phyloP scores from a whole-genome alignment of 306 rosid genomes.

The Benincasa hispida region DNA sequence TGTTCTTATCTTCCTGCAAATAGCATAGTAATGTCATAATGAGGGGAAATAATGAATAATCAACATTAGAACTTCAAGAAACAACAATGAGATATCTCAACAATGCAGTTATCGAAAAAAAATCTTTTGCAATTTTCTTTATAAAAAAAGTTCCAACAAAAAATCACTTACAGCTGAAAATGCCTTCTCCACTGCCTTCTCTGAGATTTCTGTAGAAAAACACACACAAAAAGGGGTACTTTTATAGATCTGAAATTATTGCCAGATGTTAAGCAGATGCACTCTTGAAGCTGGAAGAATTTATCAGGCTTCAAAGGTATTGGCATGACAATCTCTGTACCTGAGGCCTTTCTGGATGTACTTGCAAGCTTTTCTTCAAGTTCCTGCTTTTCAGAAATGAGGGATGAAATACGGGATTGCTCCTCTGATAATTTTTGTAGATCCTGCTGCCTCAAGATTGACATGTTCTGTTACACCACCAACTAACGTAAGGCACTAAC shows the following conservation, averaged over 20 bases:
- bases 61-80: neutral
- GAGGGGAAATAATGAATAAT: neutral
- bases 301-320: neutral
- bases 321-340: constrained; percentile 16
- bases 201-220: constrained; percentile 36
- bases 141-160: neutral
- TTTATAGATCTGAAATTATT: neutral
- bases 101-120: neutral
- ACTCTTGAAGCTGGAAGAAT: neutral
- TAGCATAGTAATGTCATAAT: neutral
- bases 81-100: neutral
- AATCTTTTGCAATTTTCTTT: neutral
- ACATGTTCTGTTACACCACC: constrained; percentile 40
- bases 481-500: constrained; percentile 16
- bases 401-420: constrained; percentile 36
- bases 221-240: neutral
- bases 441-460: constrained; percentile 75
- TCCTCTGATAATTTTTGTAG: constrained; percentile 53
- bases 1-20: constrained; percentile 72
- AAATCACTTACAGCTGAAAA: constrained; percentile 53
- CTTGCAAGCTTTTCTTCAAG: constrained; percentile 61
- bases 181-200: constrained; percentile 30
- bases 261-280: neutral
- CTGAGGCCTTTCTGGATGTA: constrained; percentile 39
- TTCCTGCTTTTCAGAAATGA: constrained; percentile 64